Conservation (phyloP, 2,329 filamentous ascomycete genomes). For the Neurospora crassa region DNA sequence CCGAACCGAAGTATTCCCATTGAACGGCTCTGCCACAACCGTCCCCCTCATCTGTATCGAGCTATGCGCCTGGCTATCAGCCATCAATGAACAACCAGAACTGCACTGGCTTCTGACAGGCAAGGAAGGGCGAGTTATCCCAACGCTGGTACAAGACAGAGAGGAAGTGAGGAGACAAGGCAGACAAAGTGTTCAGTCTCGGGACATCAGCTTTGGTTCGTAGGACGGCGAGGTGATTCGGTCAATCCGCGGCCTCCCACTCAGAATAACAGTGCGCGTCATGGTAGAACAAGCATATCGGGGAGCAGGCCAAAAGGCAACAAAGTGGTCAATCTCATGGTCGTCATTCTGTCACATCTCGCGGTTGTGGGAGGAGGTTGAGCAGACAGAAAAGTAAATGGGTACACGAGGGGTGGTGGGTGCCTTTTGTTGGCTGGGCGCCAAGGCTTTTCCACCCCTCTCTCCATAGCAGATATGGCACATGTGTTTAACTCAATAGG, state of each 20-base stretch:
- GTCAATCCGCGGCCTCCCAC: not conserved
- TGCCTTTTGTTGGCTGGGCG: no score
- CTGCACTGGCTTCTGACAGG: not conserved
- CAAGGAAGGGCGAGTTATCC: not conserved
- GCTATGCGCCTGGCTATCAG: not conserved
- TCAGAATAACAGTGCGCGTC: not conserved
- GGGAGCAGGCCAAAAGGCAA: not conserved
- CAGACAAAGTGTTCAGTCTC: not conserved
- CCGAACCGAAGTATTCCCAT: not conserved
- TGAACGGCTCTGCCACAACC: not conserved
- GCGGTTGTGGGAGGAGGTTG: not conserved
- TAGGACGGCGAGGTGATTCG: not conserved
- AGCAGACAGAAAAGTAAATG: not conserved
- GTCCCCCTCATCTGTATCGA: not conserved
- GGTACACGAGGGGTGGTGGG: not conserved
- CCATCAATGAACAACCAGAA: not conserved
- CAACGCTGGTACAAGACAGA: not conserved
- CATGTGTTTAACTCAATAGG: no score
- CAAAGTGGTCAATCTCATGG: not conserved
- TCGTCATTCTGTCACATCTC: not conserved
- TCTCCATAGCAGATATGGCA: no score
- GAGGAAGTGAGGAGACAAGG: not conserved
- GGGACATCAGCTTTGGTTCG: not conserved
- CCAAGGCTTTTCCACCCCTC: no score
- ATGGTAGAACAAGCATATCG: not conserved